A percentile compares a stretch with the other conserved stretches of the same genome.
Conservation (phyloP, 768 basidiomycete genomes). For the Podaxis carcinomalis region DNA sequence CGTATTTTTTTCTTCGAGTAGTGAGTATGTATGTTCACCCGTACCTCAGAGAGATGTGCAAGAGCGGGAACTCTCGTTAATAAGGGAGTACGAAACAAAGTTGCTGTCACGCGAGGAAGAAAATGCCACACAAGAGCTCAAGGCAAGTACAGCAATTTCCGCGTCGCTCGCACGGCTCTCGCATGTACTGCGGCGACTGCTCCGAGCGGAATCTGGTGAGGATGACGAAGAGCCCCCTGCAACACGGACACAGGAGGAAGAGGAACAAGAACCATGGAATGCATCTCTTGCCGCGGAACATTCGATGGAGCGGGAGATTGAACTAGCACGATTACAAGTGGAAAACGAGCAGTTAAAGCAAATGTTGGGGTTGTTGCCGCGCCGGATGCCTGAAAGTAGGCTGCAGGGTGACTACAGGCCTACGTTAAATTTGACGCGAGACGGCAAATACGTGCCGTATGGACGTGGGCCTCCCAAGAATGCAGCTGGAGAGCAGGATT, state of each 20-base stretch:
- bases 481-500: not conserved
- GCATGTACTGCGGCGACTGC: constrained; percentile 58
- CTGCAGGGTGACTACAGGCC: constrained; percentile 8
- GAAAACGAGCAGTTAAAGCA: constrained; percentile 83
- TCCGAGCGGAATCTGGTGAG: constrained; percentile 71
- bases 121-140: constrained; percentile 52
- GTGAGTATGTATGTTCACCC: constrained; percentile 10
- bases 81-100: constrained; percentile 87
- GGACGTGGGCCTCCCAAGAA: constrained; percentile 2
- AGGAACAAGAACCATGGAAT: constrained; percentile 37
- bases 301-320: constrained; percentile 86
- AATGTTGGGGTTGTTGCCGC: constrained; percentile 52
- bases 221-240: constrained; percentile 28
- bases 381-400: constrained; percentile 7
- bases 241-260: constrained; percentile 25
- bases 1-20: constrained; percentile 26
- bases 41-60: constrained; percentile 78
- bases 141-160: constrained; percentile 60
- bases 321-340: constrained; percentile 79
- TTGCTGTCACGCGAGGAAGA: constrained; percentile 75
- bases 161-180: constrained; percentile 69
- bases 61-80: constrained; percentile 83
- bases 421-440: constrained; percentile 4
- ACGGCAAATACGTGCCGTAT: constrained; percentile 10
- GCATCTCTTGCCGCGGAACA: constrained; percentile 50